These are phyloP conservation scores for Saccharomycopsis hybrid DNA, from an alignment of 1,139 yeast genomes.

Conservation along the genomic window DNA sequence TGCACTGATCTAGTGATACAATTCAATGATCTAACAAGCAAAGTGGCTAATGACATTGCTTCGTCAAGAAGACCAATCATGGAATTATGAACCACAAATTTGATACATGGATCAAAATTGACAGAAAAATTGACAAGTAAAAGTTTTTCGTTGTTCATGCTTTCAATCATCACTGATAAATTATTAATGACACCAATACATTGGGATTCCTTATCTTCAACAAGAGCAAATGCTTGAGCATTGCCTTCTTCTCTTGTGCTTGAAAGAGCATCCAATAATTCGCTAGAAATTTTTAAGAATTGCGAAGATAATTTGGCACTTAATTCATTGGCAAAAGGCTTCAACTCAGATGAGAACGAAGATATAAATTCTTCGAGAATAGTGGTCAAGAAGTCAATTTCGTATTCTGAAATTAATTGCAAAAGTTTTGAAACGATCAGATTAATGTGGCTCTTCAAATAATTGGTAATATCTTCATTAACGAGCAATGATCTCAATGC, in stretches of 20 bases:
- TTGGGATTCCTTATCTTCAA: slow-evolving; percentile 79
- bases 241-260: slow-evolving; percentile 37
- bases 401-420: slow-evolving; percentile 72
- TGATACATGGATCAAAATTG: slow-evolving; percentile 60
- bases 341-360: slow-evolving; percentile 75
- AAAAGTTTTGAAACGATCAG: slow-evolving; percentile 77
- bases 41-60: slow-evolving; percentile 71
- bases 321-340: slow-evolving; percentile 86
- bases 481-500: slow-evolving; percentile 76
- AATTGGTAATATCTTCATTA: slow-evolving; percentile 61
- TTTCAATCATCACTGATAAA: slow-evolving; percentile 75
- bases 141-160: slow-evolving; percentile 63
- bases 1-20: slow-evolving; percentile 60
- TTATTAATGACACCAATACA: slow-evolving; percentile 85
- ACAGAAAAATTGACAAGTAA: slow-evolving; percentile 40
- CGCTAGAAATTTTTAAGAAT: slow-evolving; percentile 63
- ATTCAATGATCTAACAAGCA: slow-evolving; percentile 57
- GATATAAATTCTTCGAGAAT: slow-evolving; percentile 97
- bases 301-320: slow-evolving; percentile 75
- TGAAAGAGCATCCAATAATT: slow-evolving; percentile 43
- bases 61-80: slow-evolving; percentile 77
- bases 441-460: slow-evolving; percentile 65
- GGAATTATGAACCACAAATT: slow-evolving; percentile 55
- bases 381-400: slow-evolving; percentile 75
- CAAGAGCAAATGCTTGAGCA: slow-evolving; percentile 46